A percentile compares a stretch with the other conserved stretches of the same genome.
phyloP scores from a whole-genome alignment of 2,329 filamentous ascomycete species.

The Chrysoporthe puriensis region DNA sequence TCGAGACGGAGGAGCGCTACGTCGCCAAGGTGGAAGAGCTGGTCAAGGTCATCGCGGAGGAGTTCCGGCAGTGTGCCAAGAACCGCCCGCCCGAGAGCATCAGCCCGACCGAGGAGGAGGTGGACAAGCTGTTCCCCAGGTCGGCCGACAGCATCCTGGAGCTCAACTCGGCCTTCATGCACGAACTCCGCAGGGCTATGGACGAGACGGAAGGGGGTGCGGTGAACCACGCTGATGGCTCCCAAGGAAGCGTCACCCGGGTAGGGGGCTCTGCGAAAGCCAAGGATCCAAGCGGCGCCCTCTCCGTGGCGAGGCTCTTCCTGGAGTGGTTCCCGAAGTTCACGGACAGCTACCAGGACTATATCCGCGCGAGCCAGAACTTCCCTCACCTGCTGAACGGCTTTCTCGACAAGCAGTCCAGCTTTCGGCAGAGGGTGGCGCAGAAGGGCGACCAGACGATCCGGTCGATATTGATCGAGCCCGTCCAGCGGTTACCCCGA shows the following conservation, averaged over 20 bases:
- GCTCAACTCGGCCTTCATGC: slow-evolving; percentile 79
- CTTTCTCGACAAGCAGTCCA: slow-evolving; percentile 80
- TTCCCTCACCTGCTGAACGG: slow-evolving; percentile 81
- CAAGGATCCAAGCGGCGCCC: slow-evolving; percentile 77
- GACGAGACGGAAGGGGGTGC: slow-evolving; percentile 84
- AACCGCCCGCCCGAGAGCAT: slow-evolving; percentile 61
- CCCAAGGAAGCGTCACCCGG: slow-evolving; percentile 48
- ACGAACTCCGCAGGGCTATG: slow-evolving; percentile 74
- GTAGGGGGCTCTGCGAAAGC: slow-evolving; percentile 48
- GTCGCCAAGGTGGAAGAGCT: slow-evolving; percentile 85
- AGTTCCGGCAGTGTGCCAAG: slow-evolving; percentile 74
- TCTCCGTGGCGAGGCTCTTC: slow-evolving; percentile 78
- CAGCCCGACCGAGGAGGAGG: slow-evolving; percentile 72
- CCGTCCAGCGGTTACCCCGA: slow-evolving; percentile 88
- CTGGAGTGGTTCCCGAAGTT: slow-evolving; percentile 94
- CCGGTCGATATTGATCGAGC: slow-evolving; percentile 91
- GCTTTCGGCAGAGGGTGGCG: slow-evolving; percentile 78
- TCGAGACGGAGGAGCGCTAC: slow-evolving; percentile 94
- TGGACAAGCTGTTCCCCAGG: slow-evolving; percentile 78
- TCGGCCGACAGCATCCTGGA: slow-evolving; percentile 81
- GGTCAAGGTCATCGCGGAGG: slow-evolving; percentile 77
- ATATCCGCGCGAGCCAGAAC: slow-evolving; percentile 86
- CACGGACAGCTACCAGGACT: slow-evolving; percentile 87
- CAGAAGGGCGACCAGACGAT: slow-evolving; percentile 88
- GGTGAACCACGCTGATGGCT: slow-evolving; percentile 71